These are phyloP conservation scores for Monosporozyma solicola DNA, from an alignment of 805 yeast genomes.

Conservation along the genomic window DNA sequence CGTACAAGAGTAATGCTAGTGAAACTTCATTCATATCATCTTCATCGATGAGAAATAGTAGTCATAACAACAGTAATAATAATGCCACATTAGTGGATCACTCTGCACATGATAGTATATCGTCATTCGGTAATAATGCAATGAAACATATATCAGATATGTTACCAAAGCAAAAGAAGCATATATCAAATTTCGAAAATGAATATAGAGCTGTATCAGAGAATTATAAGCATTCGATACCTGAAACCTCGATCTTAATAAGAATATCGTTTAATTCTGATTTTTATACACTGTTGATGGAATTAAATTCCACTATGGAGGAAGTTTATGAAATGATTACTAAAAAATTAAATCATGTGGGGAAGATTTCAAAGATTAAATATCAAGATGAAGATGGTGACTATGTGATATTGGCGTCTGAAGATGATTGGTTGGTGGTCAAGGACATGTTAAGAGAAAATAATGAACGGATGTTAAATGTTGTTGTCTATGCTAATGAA, in stretches of 20 bases:
- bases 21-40: conserved; percentile 22
- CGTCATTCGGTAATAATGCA: conserved; percentile 17
- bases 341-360: conserved; percentile 46
- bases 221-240: conserved; percentile 31
- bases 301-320: conserved; percentile 40
- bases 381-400: conserved; percentile 96
- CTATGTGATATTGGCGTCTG: conserved; percentile 71
- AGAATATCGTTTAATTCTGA: conserved; percentile 37
- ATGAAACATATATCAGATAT: conserved; percentile 25
- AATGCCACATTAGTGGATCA: background rate
- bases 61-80: background rate
- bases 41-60: conserved; percentile 10
- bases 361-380: conserved; percentile 47
- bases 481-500: conserved; percentile 30
- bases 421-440: conserved; percentile 85
- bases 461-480: conserved; percentile 39
- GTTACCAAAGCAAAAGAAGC: conserved; percentile 15
- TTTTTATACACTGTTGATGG: conserved; percentile 59
- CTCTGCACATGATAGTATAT: conserved; percentile 21
- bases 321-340: conserved; percentile 52
- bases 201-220: conserved; percentile 35
- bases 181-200: conserved; percentile 19
- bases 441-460: conserved; percentile 54
- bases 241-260: conserved; percentile 32
- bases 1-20: conserved; percentile 23